phyloP scores from a whole-genome alignment of 2,329 filamentous ascomycete genomes.

The Alternaria tenuissima region DNA sequence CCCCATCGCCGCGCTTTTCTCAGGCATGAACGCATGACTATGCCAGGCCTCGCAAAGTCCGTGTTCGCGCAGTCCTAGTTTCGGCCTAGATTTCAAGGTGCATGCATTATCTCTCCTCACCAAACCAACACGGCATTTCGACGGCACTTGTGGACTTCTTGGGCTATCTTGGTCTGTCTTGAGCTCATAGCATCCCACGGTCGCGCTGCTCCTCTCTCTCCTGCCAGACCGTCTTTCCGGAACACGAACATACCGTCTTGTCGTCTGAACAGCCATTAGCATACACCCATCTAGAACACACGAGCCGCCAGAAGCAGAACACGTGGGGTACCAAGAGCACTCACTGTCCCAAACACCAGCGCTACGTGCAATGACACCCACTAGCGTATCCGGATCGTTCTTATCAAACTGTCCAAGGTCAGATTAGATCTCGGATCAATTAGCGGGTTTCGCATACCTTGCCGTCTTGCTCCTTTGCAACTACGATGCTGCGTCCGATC shows the following conservation, averaged over 20 bases:
- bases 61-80: constrained; percentile 44
- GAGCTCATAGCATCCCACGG: constrained; percentile 83
- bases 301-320: neutral
- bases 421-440: constrained; percentile 54
- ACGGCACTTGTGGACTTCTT: constrained; percentile 28
- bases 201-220: constrained; percentile 88
- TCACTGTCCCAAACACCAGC: constrained; percentile 89
- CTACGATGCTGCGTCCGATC: constrained; percentile 90
- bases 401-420: constrained; percentile 34
- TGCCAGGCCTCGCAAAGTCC: constrained; percentile 35
- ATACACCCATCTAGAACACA: neutral
- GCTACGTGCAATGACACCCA: constrained; percentile 93
- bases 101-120: constrained; percentile 27
- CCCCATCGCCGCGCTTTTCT: constrained; percentile 20
- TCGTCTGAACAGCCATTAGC: constrained; percentile 62
- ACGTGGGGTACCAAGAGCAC: constrained; percentile 20
- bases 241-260: constrained; percentile 97
- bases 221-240: constrained; percentile 97
- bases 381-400: constrained; percentile 85
- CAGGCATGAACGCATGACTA: constrained; percentile 50
- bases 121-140: constrained; percentile 25
- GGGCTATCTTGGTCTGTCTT: constrained; percentile 25
- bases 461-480: constrained; percentile 72
- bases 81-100: constrained; percentile 45
- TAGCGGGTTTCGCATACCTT: constrained; percentile 39